Percentiles rank a stretch among this genome's conserved stretches.
Conservation (phyloP, 805 yeast genomes). For the Cyberlindnera meyerae region DNA sequence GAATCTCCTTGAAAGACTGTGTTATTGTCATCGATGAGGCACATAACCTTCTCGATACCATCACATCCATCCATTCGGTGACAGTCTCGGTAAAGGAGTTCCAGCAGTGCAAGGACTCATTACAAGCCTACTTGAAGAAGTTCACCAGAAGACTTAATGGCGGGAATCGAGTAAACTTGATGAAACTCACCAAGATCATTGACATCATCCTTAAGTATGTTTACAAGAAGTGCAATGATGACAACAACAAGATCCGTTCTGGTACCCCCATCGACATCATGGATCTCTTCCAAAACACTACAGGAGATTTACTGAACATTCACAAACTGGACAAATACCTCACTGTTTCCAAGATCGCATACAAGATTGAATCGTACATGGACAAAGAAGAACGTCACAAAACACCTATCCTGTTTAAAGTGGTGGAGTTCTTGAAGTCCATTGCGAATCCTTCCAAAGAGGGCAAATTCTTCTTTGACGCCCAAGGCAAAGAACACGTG, state of each 20-base stretch:
- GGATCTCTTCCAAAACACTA: constrained; percentile 51
- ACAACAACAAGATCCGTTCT: constrained; percentile 34
- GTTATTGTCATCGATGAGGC: constrained; percentile 89
- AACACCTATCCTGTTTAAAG: constrained; percentile 44
- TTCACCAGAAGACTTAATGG: constrained; percentile 64
- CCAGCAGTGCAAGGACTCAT: constrained; percentile 36
- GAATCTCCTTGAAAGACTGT: constrained; percentile 54
- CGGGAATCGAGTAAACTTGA: constrained; percentile 64
- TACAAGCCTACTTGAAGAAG: constrained; percentile 51
- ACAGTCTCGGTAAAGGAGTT: constrained; percentile 49
- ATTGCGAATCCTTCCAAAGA: constrained; percentile 72
- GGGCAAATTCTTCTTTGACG: constrained; percentile 73
- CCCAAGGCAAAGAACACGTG: constrained; percentile 20
- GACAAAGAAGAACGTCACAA: constrained; percentile 25
- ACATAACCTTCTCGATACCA: constrained; percentile 78
- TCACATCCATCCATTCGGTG: constrained; percentile 64
- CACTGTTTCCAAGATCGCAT: constrained; percentile 68
- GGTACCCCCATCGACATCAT: constrained; percentile 51
- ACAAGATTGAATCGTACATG: constrained; percentile 72
- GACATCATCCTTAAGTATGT: constrained; percentile 48
- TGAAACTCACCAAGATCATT: constrained; percentile 57
- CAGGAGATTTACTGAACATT: constrained; percentile 69
- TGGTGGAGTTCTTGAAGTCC: constrained; percentile 58
- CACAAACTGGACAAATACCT: constrained; percentile 63
- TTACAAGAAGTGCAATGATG: constrained; percentile 18